A percentile compares a stretch with the other conserved stretches of the same genome.
Conservation (phyloP, 2,329 filamentous ascomycete genomes). For the Aspergillus spinulosporus region DNA sequence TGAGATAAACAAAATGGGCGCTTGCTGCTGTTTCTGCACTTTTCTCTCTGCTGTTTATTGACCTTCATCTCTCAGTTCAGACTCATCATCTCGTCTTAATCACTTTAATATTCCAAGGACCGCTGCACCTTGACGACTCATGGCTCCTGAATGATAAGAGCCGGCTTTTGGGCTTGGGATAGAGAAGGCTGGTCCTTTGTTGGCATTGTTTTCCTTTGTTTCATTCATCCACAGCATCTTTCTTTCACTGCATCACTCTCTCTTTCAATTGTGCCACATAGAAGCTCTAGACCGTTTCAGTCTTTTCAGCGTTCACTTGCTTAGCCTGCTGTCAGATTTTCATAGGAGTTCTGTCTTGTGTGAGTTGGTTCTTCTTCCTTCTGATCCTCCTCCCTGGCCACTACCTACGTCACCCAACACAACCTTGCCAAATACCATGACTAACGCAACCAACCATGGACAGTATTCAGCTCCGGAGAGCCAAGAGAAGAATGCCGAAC, state of each 20-base stretch:
- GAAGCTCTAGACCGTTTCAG: conserved; percentile 4
- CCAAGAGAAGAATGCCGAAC: conserved; percentile 26
- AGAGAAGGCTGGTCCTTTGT: not conserved
- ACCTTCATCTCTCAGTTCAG: not conserved
- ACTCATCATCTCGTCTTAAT: not conserved
- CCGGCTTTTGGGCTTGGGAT: not conserved
- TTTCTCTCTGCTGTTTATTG: not conserved
- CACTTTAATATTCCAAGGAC: too few relatives aligned
- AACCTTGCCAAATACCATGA: not conserved
- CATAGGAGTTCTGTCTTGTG: not conserved
- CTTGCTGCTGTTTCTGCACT: conserved; percentile 6
- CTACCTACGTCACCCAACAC: not conserved
- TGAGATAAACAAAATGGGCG: conserved; percentile 12
- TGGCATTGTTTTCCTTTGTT: conserved; percentile 12
- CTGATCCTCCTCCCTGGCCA: not conserved
- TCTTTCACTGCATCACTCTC: conserved; percentile 4
- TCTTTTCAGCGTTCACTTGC: not conserved
- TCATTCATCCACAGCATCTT: conserved; percentile 11
- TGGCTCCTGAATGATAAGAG: conserved; percentile 13
- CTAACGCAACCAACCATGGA: conserved; percentile 4
- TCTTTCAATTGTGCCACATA: conserved; percentile 11
- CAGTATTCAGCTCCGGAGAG: conserved; percentile 19
- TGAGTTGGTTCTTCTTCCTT: conserved; percentile 3
- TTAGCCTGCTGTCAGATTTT: not conserved
- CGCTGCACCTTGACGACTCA: not conserved